A percentile compares a stretch with the other conserved stretches of the same genome.
Conservation (phyloP, 163 green algal species). For the Prototheca wickerhamii region DNA sequence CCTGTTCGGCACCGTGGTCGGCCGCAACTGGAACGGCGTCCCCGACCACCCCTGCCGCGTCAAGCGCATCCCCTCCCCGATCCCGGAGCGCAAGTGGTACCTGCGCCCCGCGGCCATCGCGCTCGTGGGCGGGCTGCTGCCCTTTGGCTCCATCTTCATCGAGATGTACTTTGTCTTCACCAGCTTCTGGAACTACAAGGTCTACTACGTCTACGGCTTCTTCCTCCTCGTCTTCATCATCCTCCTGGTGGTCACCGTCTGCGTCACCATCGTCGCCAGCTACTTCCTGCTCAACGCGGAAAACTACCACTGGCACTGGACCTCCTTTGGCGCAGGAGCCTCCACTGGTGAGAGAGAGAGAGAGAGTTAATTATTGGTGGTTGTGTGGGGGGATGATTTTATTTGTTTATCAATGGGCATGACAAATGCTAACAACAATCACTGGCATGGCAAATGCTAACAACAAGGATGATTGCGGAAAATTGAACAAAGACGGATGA, state of each 20-base stretch:
- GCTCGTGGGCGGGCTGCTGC: conserved; percentile 79
- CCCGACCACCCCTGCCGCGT: conserved; percentile 75
- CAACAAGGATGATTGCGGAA: too few species aligned
- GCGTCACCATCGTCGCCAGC: conserved; percentile 88
- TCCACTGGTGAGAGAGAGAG: conserved; percentile 55
- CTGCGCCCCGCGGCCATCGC: conserved; percentile 65
- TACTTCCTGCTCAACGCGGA: conserved; percentile 98
- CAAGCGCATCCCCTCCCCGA: conserved; percentile 91
- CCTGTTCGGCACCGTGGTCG: conserved; percentile 82
- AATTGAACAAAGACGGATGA: too few species aligned
- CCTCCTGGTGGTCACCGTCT: conserved; percentile 83
- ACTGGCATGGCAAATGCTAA: too few species aligned
- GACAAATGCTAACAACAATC: too few species aligned
- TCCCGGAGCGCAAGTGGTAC: conserved; percentile 87
- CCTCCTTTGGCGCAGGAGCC: conserved; percentile 72
- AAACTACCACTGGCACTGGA: conserved; percentile 99
- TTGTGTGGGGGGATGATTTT: not conserved
- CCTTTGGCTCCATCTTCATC: conserved; percentile 99
- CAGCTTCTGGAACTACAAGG: conserved; percentile 97
- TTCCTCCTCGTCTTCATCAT: conserved; percentile 95
- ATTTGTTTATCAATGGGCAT: too few species aligned
- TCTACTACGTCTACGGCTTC: conserved; percentile 99
- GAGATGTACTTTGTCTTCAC: conserved; percentile 99
- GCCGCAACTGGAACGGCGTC: conserved; percentile 73
- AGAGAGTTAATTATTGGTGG: too few species aligned